phyloP scores from a whole-genome alignment of 2,329 filamentous ascomycete species.

The Fusarium ramigenum region DNA sequence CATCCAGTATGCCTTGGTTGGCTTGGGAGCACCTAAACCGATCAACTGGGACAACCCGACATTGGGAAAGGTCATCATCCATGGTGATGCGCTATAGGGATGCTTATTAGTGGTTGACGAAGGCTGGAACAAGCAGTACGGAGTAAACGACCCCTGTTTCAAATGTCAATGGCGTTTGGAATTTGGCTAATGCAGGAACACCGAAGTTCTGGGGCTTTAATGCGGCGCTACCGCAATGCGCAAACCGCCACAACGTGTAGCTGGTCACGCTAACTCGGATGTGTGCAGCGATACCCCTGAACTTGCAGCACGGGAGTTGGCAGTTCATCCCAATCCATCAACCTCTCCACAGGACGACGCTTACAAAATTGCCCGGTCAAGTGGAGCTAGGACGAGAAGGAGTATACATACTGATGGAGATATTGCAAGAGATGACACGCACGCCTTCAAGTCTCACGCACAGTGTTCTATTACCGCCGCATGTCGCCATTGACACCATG shows the following conservation, averaged over 20 bases:
- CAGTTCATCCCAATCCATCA: slow-evolving; percentile 39
- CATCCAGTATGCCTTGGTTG: slow-evolving; percentile 10
- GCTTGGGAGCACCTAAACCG: slow-evolving; percentile 2
- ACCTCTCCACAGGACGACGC: slow-evolving; percentile 30
- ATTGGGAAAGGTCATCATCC: not conserved
- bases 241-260: slow-evolving; percentile 41
- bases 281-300: slow-evolving; percentile 33
- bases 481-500: slow-evolving; percentile 13
- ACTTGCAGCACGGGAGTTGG: slow-evolving; percentile 41
- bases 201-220: slow-evolving; percentile 38
- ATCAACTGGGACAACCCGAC: slow-evolving; percentile 7
- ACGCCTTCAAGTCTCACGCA: slow-evolving; percentile 8
- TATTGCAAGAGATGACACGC: slow-evolving; percentile 10
- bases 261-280: slow-evolving; percentile 30
- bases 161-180: slow-evolving; percentile 36
- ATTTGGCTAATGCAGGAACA: slow-evolving; percentile 47
- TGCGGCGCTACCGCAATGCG: slow-evolving; percentile 32
- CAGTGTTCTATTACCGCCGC: slow-evolving; percentile 18
- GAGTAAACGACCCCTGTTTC: slow-evolving; percentile 41
- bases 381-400: slow-evolving; percentile 29
- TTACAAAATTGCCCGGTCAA: slow-evolving; percentile 29
- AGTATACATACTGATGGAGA: slow-evolving; percentile 8
- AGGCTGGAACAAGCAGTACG: slow-evolving; percentile 29
- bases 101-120: slow-evolving; percentile 22
- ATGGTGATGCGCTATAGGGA: slow-evolving; percentile 17